A percentile compares a stretch with the other conserved stretches of the same genome.
phyloP scores from a whole-genome alignment of 768 basidiomycete species.

The Rhodotorula kratochvilovae region DNA sequence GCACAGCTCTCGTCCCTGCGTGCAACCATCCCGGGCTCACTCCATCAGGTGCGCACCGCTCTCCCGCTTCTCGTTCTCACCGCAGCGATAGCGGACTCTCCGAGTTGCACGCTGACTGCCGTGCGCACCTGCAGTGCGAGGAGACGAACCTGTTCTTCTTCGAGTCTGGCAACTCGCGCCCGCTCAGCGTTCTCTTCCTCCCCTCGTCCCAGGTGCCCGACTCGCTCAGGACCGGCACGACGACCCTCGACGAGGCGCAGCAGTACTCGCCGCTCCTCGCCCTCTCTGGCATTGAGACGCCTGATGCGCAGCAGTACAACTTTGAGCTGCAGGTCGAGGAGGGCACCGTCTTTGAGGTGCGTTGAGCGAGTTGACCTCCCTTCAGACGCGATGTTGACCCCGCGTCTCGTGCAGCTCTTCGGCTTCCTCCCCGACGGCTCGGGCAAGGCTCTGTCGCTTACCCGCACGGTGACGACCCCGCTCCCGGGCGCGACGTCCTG shows the following conservation, averaged over 20 bases:
- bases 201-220: constrained; percentile 11
- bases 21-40: constrained; percentile 13
- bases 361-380: not conserved
- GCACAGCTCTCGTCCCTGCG: constrained; percentile 7
- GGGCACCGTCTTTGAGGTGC: constrained; percentile 38
- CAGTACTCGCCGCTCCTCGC: constrained; percentile 26
- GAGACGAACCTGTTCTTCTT: constrained; percentile 38
- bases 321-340: constrained; percentile 36
- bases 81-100: too few species aligned
- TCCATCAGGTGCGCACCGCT: not conserved
- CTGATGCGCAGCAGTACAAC: constrained; percentile 28
- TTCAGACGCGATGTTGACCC: not conserved
- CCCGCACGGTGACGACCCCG: constrained; percentile 23
- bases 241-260: constrained; percentile 28
- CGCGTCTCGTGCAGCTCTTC: constrained; percentile 6
- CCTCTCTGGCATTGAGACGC: constrained; percentile 26
- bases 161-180: constrained; percentile 30
- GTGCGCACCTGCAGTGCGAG: constrained; percentile 19
- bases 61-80: not conserved
- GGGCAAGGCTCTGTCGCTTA: constrained; percentile 34
- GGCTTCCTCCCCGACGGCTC: constrained; percentile 37
- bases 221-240: constrained; percentile 14
- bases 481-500: constrained; percentile 29
- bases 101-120: too few species aligned
- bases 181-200: constrained; percentile 33